Evolutionary conservation across 179 eudicot genomes (phyloP).

Genomic region (Nepenthes alata): DNA sequence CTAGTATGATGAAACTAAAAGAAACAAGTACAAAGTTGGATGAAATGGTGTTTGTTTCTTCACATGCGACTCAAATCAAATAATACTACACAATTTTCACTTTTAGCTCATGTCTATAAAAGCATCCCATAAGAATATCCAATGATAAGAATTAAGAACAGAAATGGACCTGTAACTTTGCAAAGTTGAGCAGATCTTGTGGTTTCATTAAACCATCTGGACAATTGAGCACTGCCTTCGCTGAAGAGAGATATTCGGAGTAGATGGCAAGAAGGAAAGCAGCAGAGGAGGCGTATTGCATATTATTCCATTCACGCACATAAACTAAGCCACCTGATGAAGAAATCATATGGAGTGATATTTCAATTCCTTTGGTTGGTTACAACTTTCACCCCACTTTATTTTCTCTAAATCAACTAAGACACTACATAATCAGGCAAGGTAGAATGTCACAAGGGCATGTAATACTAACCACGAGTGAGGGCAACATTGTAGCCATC

Average conservation of each 20-base stretch:
- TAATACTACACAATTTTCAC: too few species aligned
- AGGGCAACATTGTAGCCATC: conserved; percentile 51
- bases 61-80: too few species aligned
- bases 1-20: too few species aligned
- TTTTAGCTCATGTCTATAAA: too few species aligned
- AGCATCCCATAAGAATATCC: too few species aligned
- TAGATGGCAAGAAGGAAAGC: conserved; percentile 50
- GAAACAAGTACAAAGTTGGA: too few species aligned
- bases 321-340: conserved; percentile 45
- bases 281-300: conserved; percentile 67
- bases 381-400: background rate
- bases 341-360: conserved; percentile 6
- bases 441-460: too few species aligned
- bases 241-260: conserved; percentile 45
- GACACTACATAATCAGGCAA: background rate
- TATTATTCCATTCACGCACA: conserved; percentile 52
- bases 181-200: conserved; percentile 56
- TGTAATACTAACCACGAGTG: conserved; percentile 62
- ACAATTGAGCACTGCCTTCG: conserved; percentile 31
- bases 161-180: conserved; percentile 55
- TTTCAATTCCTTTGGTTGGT: background rate
- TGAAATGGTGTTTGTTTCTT: too few species aligned
- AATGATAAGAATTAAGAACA: background rate
- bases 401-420: background rate
- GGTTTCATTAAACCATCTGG: conserved; percentile 34